These are phyloP conservation scores for Colletotrichum sp. DNA, from an alignment of 2,329 filamentous ascomycete genomes.

Conservation along the genomic window DNA sequence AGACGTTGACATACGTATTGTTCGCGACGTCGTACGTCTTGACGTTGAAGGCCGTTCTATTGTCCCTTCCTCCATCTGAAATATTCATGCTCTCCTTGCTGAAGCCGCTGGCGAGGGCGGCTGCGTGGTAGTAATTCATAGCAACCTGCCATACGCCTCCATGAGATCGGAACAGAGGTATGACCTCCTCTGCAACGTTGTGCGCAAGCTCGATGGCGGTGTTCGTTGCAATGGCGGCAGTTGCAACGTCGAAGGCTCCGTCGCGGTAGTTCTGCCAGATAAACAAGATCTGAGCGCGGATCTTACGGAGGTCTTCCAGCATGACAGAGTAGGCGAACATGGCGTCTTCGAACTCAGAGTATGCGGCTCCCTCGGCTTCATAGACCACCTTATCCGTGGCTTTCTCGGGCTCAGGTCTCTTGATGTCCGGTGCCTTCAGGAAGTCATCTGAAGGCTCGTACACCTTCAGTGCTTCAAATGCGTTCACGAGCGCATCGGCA, in stretches of 20 bases:
- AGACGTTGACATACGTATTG: background rate
- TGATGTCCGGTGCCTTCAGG: background rate
- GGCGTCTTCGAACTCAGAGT: background rate
- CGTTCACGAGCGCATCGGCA: background rate
- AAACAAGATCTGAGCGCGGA: background rate
- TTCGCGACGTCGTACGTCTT: background rate
- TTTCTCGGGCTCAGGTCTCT: background rate
- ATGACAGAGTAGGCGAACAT: background rate
- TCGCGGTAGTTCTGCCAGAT: background rate
- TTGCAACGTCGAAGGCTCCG: background rate
- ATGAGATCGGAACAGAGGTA: background rate
- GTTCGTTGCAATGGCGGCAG: background rate
- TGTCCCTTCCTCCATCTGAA: background rate
- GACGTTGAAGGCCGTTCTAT: background rate
- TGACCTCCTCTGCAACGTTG: background rate
- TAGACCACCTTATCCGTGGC: background rate
- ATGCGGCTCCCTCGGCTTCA: background rate
- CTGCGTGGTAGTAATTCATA: background rate
- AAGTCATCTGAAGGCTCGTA: background rate
- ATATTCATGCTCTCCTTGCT: background rate
- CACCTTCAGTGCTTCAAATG: background rate
- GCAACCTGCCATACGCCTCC: background rate
- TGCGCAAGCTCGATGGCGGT: background rate
- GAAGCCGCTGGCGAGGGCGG: background rate
- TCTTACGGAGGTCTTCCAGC: background rate